Percentiles rank a stretch among this genome's conserved stretches.
These are phyloP conservation scores for Mycosarcoma mackinlayi DNA, from an alignment of 1,284 basidiomycete genomes.

Conservation along the genomic window DNA sequence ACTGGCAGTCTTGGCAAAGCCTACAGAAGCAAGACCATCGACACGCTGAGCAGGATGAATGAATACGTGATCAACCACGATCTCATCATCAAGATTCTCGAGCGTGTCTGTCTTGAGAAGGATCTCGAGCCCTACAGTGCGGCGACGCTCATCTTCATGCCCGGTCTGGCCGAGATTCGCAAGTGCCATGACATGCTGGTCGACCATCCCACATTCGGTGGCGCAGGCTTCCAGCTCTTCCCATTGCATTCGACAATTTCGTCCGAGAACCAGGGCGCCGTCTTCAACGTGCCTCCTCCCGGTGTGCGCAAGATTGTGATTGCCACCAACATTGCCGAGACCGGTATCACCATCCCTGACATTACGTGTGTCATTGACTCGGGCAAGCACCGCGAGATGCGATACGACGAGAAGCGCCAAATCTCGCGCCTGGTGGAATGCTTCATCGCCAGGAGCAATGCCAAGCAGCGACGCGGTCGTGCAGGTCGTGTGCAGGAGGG, in stretches of 20 bases:
- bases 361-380: slow-evolving; percentile 97
- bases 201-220: slow-evolving; percentile 81
- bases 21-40: slow-evolving; percentile 79
- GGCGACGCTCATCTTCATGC: slow-evolving; percentile 92
- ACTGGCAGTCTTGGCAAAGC: slow-evolving; percentile 70
- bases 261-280: slow-evolving; percentile 83
- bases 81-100: slow-evolving; percentile 81
- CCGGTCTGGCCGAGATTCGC: slow-evolving; percentile 85
- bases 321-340: slow-evolving; percentile 80
- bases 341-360: slow-evolving; percentile 97
- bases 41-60: slow-evolving; percentile 87
- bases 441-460: slow-evolving; percentile 92
- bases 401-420: slow-evolving; percentile 96
- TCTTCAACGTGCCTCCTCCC: slow-evolving; percentile 84
- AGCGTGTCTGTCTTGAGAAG: slow-evolving; percentile 81
- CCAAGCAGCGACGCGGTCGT: slow-evolving; percentile 88
- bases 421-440: slow-evolving; percentile 92
- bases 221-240: slow-evolving; percentile 79
- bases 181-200: slow-evolving; percentile 83
- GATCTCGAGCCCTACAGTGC: slow-evolving; percentile 76
- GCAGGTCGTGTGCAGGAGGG: slow-evolving; percentile 93
- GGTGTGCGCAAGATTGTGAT: slow-evolving; percentile 92
- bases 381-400: slow-evolving; percentile 79
- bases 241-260: slow-evolving; percentile 84
- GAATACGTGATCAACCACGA: slow-evolving; percentile 78